Evolutionary conservation across 352 stramenopile species (phyloP).

Genomic region (Thalassiosira livingstoniorum): DNA sequence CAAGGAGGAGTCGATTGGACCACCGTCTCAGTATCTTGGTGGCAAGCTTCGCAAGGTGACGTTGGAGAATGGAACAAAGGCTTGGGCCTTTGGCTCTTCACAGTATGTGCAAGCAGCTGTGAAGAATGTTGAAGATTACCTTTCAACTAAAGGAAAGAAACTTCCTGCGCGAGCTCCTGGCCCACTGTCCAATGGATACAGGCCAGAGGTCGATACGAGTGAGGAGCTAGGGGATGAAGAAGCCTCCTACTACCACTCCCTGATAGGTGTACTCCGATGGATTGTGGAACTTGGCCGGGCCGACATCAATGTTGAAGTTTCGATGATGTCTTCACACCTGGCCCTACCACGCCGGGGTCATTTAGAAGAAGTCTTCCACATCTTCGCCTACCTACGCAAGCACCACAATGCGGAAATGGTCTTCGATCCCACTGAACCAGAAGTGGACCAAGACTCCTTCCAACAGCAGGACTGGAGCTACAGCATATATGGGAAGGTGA

Average conservation of each 20-base stretch:
- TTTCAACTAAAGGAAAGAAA: slow-evolving; percentile 11
- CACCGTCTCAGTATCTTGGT: slow-evolving; percentile 62
- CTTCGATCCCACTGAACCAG: slow-evolving; percentile 30
- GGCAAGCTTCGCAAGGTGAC: slow-evolving; percentile 44
- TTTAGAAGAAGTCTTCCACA: slow-evolving; percentile 29
- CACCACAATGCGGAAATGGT: slow-evolving; percentile 34
- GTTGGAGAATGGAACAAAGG: slow-evolving; percentile 46
- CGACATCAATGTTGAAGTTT: slow-evolving; percentile 53
- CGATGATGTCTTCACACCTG: slow-evolving; percentile 51
- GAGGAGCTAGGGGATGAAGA: slow-evolving; percentile 3
- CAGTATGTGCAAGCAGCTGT: slow-evolving; percentile 56
- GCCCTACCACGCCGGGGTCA: slow-evolving; percentile 40
- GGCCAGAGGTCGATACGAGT: slow-evolving; percentile 45
- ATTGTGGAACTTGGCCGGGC: slow-evolving; percentile 44
- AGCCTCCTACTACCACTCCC: slow-evolving; percentile 9
- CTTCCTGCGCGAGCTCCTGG: not conserved
- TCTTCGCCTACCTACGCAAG: slow-evolving; percentile 51
- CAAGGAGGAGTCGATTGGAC: slow-evolving; percentile 59
- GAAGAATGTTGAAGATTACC: slow-evolving; percentile 43
- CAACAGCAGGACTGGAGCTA: slow-evolving; percentile 13
- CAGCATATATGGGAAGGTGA: not conserved
- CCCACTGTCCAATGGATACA: slow-evolving; percentile 17
- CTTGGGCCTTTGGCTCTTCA: slow-evolving; percentile 60
- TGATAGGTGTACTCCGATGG: slow-evolving; percentile 30
- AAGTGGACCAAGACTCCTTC: slow-evolving; percentile 18